Conservation (phyloP, 139 green algal species). For the Chlorella ohadii region DNA sequence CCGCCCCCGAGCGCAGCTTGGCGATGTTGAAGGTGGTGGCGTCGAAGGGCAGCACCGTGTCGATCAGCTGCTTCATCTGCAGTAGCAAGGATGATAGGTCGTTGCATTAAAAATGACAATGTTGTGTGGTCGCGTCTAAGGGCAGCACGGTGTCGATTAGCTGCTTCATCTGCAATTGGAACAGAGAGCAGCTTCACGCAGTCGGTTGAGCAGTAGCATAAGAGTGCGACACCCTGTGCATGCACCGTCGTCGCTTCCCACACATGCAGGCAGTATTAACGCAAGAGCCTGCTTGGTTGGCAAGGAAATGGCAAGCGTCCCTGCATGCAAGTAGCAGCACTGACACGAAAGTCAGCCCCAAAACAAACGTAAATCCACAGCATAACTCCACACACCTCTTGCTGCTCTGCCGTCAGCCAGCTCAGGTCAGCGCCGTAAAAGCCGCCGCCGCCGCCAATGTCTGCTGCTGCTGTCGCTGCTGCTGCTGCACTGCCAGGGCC, state of each 20-base stretch:
- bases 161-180: constrained; percentile 26
- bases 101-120: too few species aligned
- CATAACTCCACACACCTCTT: too few species aligned
- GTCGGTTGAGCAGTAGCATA: too few species aligned
- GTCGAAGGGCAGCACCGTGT: constrained; percentile 87
- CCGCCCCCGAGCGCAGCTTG: constrained; percentile 46
- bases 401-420: constrained; percentile 35
- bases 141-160: constrained; percentile 78
- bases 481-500: not conserved
- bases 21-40: constrained; percentile 74
- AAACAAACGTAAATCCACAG: too few species aligned
- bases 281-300: too few species aligned
- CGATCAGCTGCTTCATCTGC: constrained; percentile 58
- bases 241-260: too few species aligned
- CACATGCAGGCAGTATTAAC: too few species aligned
- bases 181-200: too few species aligned
- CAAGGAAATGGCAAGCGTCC: too few species aligned
- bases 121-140: constrained; percentile 84
- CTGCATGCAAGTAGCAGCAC: too few species aligned
- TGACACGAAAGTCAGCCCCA: too few species aligned
- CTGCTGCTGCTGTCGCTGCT: constrained; percentile 7
- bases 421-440: not conserved
- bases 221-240: too few species aligned
- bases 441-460: not conserved
- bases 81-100: not conserved